Evolutionary conservation across 352 stramenopile species (phyloP), one percentile per base, ranked within the genome.

Genomic region (Globisporangium cederbergense): DNA sequence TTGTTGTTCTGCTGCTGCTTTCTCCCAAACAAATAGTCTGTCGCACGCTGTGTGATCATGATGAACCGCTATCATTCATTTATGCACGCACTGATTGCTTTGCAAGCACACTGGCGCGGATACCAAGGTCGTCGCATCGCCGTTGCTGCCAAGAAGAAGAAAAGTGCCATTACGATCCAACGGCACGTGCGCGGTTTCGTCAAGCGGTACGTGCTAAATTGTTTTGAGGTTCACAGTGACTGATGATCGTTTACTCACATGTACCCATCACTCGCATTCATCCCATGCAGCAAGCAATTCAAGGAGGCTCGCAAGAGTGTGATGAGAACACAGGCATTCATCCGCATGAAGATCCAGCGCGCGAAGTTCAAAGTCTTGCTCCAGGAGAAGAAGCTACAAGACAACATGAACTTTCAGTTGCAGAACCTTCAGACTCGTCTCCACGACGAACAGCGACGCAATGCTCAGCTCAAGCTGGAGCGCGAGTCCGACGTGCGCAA

Each of bases 71-170:
- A 93, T 58, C 71, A 88, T 28, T 73, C 79, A 8, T 85, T 83
- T 43, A 76, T 80, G 20, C 65, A 75, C 59, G 84, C 82, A 18
- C 42, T 92, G 25, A 79, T 79, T 18, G 67, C 54, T n/a, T 68
- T 95, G 2, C 87, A 95, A 66, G 80, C 85, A 10, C 85, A 79
- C 36, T 94, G 87, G 85, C 76, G 85, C n/a, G 86, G 86, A 46
- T 87, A 83, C 54, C 79, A 78, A 49, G 86, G 76, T 8, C 83
- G 84, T 20, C 79, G 77, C 9, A 68, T 85, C 20, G 79, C 78
- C 5, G 56, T 77, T 9, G 68, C 85, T 32, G 73, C 71, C 11
- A 82, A 78, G 57, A 78, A 81, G 18, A 79, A 78, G 60, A 79
- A 86, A 36, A 90, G 80, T 51, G 84, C 78, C 8, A 67, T 89